Evolutionary conservation across 108 stramenopile species (phyloP).

Genomic region (Stephanodiscus minutulus): DNA sequence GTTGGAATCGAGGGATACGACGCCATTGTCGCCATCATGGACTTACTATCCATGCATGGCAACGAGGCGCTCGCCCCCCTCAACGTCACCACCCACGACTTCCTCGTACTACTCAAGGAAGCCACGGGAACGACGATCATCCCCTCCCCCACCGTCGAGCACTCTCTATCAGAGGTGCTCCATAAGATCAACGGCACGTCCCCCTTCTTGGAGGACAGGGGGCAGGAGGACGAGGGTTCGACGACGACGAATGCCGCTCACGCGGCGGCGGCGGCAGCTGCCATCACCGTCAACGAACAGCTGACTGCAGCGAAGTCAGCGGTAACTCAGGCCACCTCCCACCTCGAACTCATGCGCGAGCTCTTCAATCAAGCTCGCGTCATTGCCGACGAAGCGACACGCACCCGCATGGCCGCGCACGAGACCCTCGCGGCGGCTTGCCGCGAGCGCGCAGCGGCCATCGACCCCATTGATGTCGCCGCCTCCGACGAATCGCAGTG

Average conservation of each 20-base stretch:
- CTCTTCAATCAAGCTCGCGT: too few species aligned
- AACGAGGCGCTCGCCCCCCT: background rate
- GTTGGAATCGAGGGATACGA: background rate
- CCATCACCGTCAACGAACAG: background rate
- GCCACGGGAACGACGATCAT: background rate
- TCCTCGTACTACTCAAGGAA: constrained; percentile 3
- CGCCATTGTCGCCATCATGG: background rate
- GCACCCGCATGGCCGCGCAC: background rate
- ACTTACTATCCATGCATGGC: constrained; percentile 4
- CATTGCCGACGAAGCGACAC: background rate
- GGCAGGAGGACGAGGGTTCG: too few species aligned
- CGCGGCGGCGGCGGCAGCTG: too few species aligned
- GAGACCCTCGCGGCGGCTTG: too few species aligned
- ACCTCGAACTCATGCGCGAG: background rate
- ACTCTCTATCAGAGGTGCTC: background rate
- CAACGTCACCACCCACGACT: background rate
- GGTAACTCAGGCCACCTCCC: too few species aligned
- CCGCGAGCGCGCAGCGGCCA: background rate
- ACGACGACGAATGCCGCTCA: too few species aligned
- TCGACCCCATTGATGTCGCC: background rate
- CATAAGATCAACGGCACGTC: constrained; percentile 11
- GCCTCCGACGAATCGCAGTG: background rate
- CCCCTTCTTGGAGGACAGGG: background rate
- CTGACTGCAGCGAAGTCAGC: background rate
- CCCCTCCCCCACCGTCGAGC: constrained; percentile 6